Percentiles rank a stretch among this genome's conserved stretches.
Evolutionary conservation across 2,329 filamentous ascomycete species (phyloP).

Genomic region (Tetracladium maxilliforme): DNA sequence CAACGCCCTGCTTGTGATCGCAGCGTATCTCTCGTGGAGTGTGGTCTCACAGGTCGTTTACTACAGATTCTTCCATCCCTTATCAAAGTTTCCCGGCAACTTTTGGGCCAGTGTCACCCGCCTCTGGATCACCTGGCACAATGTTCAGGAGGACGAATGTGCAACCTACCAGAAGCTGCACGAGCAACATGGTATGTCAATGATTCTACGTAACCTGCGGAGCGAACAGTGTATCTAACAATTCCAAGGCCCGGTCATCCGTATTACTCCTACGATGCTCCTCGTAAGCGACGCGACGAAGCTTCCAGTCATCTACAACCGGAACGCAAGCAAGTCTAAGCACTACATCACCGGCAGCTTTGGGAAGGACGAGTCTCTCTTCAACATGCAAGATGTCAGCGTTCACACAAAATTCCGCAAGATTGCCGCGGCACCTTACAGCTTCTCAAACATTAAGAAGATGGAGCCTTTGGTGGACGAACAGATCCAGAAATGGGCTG

Average conservation of each 20-base stretch:
- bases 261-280: conserved; percentile 35
- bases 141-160: conserved; percentile 28
- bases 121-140: conserved; percentile 37
- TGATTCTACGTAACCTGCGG: background rate
- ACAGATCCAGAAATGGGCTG: conserved; percentile 32
- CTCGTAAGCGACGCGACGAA: conserved; percentile 35
- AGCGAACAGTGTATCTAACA: background rate
- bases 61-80: conserved; percentile 34
- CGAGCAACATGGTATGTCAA: conserved; percentile 27
- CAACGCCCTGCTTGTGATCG: conserved; percentile 3
- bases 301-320: conserved; percentile 38
- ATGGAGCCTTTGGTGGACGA: conserved; percentile 41
- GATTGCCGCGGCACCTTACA: conserved; percentile 37
- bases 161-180: conserved; percentile 23
- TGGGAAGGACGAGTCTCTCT: conserved; percentile 36
- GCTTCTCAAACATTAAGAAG: conserved; percentile 38
- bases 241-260: conserved; percentile 30
- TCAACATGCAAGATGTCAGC: conserved; percentile 39
- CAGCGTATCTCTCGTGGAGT: conserved; percentile 5
- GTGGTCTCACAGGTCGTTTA: conserved; percentile 30
- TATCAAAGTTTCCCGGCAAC: conserved; percentile 34
- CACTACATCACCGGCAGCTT: conserved; percentile 44
- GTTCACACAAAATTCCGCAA: conserved; percentile 36
- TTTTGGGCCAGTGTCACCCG: conserved; percentile 38
- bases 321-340: conserved; percentile 38